A percentile compares a stretch with the other conserved stretches of the same genome.
Evolutionary conservation across 208 protist genomes (phyloP).

Genomic region (Wallacemonas collosoma): DNA sequence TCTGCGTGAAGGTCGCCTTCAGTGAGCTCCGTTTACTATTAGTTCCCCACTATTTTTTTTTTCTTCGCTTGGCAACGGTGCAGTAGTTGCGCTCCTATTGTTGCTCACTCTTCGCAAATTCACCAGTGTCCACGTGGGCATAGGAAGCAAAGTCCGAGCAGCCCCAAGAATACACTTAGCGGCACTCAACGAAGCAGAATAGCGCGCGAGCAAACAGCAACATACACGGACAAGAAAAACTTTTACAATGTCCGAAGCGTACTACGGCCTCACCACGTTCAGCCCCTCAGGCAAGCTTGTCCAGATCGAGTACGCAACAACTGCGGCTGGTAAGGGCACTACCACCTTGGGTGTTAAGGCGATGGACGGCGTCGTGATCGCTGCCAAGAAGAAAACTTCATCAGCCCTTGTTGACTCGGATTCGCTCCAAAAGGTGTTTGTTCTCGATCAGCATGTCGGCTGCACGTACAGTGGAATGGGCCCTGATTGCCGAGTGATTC

Average conservation of each 20-base stretch:
- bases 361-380: constrained; percentile 99
- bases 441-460: constrained; percentile 95
- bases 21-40: background rate
- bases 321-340: constrained; percentile 93
- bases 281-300: constrained; percentile 99
- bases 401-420: constrained; percentile 95
- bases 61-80: background rate
- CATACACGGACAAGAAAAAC: background rate
- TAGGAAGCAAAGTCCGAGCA: too few relatives aligned
- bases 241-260: constrained; percentile 89
- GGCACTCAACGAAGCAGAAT: too few relatives aligned
- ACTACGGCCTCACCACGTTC: constrained; percentile 99
- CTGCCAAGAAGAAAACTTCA: constrained; percentile 98
- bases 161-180: background rate
- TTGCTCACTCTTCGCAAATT: too few relatives aligned
- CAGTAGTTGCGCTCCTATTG: too few relatives aligned
- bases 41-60: background rate
- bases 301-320: constrained; percentile 99
- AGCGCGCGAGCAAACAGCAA: constrained; percentile 4
- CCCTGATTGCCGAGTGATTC: constrained; percentile 97
- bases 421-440: constrained; percentile 95
- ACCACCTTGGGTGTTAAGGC: constrained; percentile 95
- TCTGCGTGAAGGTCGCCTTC: background rate
- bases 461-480: constrained; percentile 99
- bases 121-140: too few relatives aligned